Evolutionary conservation across 1,284 basidiomycete genomes (phyloP).

Genomic region (Violaceomyces palustris): DNA sequence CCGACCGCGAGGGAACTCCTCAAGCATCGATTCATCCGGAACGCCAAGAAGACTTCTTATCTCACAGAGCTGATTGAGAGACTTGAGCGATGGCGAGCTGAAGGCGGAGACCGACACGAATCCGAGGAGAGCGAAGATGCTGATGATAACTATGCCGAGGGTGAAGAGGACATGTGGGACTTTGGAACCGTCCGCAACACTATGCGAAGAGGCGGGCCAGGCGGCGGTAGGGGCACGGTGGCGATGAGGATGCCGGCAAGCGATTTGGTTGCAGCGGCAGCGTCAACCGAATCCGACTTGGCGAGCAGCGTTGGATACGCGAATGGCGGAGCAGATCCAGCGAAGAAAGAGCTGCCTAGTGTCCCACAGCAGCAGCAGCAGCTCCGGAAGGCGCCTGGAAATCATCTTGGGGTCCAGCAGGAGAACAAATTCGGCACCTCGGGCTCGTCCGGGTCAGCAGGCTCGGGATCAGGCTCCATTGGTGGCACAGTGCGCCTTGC

Average conservation of each 20-base stretch:
- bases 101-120: slow-evolving; percentile 58
- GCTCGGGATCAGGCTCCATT: slow-evolving; percentile 28
- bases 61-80: slow-evolving; percentile 92
- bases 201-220: slow-evolving; percentile 20
- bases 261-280: slow-evolving; percentile 25
- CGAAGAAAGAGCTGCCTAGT: slow-evolving; percentile 16
- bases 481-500: slow-evolving; percentile 39
- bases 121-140: slow-evolving; percentile 32
- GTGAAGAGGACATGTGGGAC: slow-evolving; percentile 43
- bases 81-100: slow-evolving; percentile 79
- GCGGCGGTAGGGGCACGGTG: slow-evolving; percentile 13
- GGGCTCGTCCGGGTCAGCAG: slow-evolving; percentile 20
- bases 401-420: no score
- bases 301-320: slow-evolving; percentile 11
- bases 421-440: slow-evolving; percentile 21
- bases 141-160: slow-evolving; percentile 33
- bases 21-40: slow-evolving; percentile 90
- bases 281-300: no score
- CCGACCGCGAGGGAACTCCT: slow-evolving; percentile 89
- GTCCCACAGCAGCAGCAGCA: slow-evolving; percentile 13
- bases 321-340: slow-evolving; percentile 1
- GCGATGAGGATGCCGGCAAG: slow-evolving; percentile 34
- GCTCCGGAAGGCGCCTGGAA: no score
- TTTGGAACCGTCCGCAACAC: slow-evolving; percentile 43
- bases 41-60: slow-evolving; percentile 88